These are phyloP conservation scores for Pythium coloratum DNA, from an alignment of 352 stramenopile genomes.

Conservation along the genomic window DNA sequence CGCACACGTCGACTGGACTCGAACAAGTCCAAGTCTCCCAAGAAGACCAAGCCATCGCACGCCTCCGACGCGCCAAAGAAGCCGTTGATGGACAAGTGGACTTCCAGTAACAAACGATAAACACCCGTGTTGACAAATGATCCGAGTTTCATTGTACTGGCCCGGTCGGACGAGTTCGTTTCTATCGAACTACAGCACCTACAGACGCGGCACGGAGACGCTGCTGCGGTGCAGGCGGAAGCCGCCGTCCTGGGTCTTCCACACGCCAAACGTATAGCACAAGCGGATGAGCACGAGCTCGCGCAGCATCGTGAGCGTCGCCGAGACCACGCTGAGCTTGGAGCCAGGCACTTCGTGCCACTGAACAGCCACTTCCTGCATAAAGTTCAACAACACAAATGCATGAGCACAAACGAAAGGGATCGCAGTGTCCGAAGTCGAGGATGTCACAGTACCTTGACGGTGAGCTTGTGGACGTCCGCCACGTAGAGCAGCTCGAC, in stretches of 20 bases:
- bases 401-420: neutral
- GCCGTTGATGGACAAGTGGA: slow-evolving; percentile 11
- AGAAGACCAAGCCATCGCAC: slow-evolving; percentile 7
- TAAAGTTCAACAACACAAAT: neutral
- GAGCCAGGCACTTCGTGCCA: slow-evolving; percentile 92
- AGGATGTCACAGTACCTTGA: slow-evolving; percentile 44
- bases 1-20: neutral
- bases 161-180: neutral
- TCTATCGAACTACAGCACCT: slow-evolving; percentile 2
- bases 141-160: neutral
- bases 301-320: slow-evolving; percentile 90
- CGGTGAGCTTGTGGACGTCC: slow-evolving; percentile 44
- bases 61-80: neutral
- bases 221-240: slow-evolving; percentile 46
- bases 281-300: slow-evolving; percentile 91
- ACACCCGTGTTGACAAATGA: neutral
- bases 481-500: slow-evolving; percentile 93
- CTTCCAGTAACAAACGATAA: slow-evolving; percentile 11
- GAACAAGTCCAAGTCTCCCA: neutral
- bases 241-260: slow-evolving; percentile 69
- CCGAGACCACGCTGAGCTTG: slow-evolving; percentile 88
- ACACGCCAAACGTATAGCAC: slow-evolving; percentile 90
- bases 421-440: neutral
- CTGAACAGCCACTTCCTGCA: slow-evolving; percentile 90
- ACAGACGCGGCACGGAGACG: slow-evolving; percentile 26